Evolutionary conservation across 805 yeast species (phyloP).

Genomic region (Candida maesae): DNA sequence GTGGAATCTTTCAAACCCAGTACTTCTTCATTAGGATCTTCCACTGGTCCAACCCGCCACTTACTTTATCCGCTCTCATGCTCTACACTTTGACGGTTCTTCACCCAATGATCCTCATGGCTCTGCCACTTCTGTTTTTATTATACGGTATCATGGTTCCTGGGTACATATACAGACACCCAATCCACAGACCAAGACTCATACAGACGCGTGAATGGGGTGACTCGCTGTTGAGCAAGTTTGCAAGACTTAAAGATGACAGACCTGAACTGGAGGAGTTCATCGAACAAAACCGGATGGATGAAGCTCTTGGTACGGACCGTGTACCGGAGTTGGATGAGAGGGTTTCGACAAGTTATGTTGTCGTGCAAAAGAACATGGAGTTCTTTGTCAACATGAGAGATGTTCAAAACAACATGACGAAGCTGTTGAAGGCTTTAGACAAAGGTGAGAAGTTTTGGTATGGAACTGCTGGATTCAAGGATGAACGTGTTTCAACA

Average conservation of each 20-base stretch:
- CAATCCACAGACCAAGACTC: slow-evolving; percentile 44
- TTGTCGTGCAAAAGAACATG: slow-evolving; percentile 30
- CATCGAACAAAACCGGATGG: slow-evolving; percentile 7
- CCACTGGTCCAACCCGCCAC: slow-evolving; percentile 73
- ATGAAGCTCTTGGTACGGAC: slow-evolving; percentile 14
- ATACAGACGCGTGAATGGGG: slow-evolving; percentile 47
- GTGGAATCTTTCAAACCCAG: slow-evolving; percentile 55
- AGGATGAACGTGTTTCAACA: slow-evolving; percentile 65
- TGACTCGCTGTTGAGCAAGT: slow-evolving; percentile 45
- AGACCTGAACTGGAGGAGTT: slow-evolving; percentile 24
- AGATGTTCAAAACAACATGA: slow-evolving; percentile 65
- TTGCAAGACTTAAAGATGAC: slow-evolving; percentile 32
- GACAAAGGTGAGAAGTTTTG: slow-evolving; percentile 52
- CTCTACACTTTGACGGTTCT: slow-evolving; percentile 64
- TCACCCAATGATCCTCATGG: slow-evolving; percentile 64
- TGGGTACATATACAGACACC: slow-evolving; percentile 66
- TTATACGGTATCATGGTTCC: slow-evolving; percentile 63
- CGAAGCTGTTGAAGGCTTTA: slow-evolving; percentile 46
- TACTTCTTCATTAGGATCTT: slow-evolving; percentile 56
- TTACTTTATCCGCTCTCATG: slow-evolving; percentile 58
- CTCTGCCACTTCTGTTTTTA: slow-evolving; percentile 57
- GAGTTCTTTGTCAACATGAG: slow-evolving; percentile 57
- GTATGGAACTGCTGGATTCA: slow-evolving; percentile 64
- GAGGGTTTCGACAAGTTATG: slow-evolving; percentile 16
- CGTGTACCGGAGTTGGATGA: slow-evolving; percentile 25